These are phyloP conservation scores for Atalantia buxifolia DNA, from an alignment of 345 rosid genomes.

Conservation along the genomic window DNA sequence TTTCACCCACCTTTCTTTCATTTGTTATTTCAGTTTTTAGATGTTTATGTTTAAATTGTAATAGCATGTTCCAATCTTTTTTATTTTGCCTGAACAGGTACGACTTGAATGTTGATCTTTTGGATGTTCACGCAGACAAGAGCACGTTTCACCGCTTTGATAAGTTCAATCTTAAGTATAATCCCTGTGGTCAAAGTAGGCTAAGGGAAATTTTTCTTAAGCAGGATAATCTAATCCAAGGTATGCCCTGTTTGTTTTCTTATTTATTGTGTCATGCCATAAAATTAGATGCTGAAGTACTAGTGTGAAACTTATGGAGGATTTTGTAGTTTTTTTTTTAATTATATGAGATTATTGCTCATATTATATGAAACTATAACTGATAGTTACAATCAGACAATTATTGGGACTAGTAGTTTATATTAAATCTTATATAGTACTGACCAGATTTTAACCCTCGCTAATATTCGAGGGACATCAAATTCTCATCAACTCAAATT, in stretches of 20 bases:
- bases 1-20: no score
- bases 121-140: constrained; percentile 99
- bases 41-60: background rate
- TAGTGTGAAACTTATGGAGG: background rate
- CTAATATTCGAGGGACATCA: no score
- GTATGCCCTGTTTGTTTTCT: constrained; percentile 31
- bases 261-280: background rate
- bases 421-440: no score
- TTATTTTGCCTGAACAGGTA: constrained; percentile 44
- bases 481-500: no score
- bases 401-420: no score
- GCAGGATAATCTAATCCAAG: constrained; percentile 99
- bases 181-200: constrained; percentile 99
- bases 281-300: background rate
- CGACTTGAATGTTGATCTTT: constrained; percentile 93
- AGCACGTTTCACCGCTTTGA: constrained; percentile 99
- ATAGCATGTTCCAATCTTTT: background rate
- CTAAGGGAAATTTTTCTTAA: constrained; percentile 99
- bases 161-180: constrained; percentile 97
- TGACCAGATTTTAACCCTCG: no score
- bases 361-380: no score
- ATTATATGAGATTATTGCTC: no score
- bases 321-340: background rate
- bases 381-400: no score
- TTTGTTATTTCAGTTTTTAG: background rate